Percentiles rank a stretch among this genome's conserved stretches.
Conservation (phyloP, 2,329 filamentous ascomycete species). For the Lachnellula suecica region DNA sequence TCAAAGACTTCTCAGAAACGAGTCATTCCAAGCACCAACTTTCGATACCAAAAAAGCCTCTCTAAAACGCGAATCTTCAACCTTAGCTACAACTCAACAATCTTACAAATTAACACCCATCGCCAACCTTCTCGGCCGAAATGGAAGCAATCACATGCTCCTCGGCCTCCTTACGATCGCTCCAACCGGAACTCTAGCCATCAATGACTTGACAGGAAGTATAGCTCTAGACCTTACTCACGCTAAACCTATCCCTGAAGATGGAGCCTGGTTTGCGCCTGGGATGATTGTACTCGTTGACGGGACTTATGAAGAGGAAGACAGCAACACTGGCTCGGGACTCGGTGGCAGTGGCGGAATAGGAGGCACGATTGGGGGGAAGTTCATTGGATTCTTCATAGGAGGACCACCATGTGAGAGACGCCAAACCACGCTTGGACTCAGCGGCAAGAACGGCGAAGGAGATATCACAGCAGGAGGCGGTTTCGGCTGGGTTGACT, state of each 20-base stretch:
- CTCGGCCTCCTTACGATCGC: conserved; percentile 79
- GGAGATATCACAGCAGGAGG: conserved; percentile 65
- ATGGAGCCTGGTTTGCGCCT: conserved; percentile 88
- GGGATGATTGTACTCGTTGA: conserved; percentile 97
- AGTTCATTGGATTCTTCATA: conserved; percentile 86
- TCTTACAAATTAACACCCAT: conserved; percentile 89
- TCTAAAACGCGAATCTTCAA: conserved; percentile 58
- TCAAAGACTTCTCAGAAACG: conserved; percentile 87
- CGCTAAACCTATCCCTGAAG: conserved; percentile 77
- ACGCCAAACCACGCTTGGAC: conserved; percentile 74
- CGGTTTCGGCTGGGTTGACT: conserved; percentile 96
- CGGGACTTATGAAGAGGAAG: conserved; percentile 94
- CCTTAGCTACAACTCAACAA: conserved; percentile 52
- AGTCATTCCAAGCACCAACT: conserved; percentile 83
- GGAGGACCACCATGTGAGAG: conserved; percentile 90
- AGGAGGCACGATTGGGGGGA: conserved; percentile 87
- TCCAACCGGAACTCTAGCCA: conserved; percentile 76
- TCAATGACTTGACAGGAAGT: conserved; percentile 85
- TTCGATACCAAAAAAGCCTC: conserved; percentile 61
- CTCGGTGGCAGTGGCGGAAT: conserved; percentile 78
- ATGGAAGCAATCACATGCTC: conserved; percentile 80
- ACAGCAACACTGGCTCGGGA: conserved; percentile 65
- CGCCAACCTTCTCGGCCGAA: conserved; percentile 71
- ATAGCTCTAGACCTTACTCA: conserved; percentile 82
- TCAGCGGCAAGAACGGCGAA: conserved; percentile 52